A percentile compares a stretch with the other conserved stretches of the same genome.
Evolutionary conservation across 345 rosid genomes (phyloP).

Genomic region (Linum tenue): DNA sequence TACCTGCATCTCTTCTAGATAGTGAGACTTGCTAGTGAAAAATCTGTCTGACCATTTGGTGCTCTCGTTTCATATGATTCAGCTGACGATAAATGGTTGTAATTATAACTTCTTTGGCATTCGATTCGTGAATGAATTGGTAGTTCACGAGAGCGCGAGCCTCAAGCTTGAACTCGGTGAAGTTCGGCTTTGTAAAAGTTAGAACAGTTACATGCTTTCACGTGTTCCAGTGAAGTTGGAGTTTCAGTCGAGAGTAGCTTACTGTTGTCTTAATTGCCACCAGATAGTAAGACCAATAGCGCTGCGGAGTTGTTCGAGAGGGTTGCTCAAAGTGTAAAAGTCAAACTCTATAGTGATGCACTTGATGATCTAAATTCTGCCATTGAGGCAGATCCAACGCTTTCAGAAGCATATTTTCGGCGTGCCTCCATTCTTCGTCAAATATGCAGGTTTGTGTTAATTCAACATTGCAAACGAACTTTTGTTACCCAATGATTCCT

Average conservation of each 20-base stretch:
- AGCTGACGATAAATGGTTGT: too few relatives aligned
- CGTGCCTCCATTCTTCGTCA: conserved; percentile 80
- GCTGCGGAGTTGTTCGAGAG: conserved; percentile 66
- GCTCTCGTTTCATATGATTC: too few relatives aligned
- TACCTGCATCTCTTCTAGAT: too few relatives aligned
- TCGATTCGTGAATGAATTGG: too few relatives aligned
- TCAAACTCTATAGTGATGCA: conserved; percentile 76
- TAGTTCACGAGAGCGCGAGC: too few relatives aligned
- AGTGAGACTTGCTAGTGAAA: too few relatives aligned
- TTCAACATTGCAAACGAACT: neutral
- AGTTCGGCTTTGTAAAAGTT: too few relatives aligned
- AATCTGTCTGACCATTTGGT: too few relatives aligned
- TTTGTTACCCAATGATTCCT: neutral
- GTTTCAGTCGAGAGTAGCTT: neutral
- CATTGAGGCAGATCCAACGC: conserved; percentile 77
- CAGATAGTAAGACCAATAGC: conserved; percentile 57
- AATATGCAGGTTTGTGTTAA: conserved; percentile 61
- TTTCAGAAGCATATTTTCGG: conserved; percentile 74
- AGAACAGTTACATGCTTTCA: too few relatives aligned
- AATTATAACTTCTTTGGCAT: too few relatives aligned
- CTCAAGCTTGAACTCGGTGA: too few relatives aligned
- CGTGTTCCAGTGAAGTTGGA: too few relatives aligned
- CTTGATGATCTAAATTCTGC: conserved; percentile 89
- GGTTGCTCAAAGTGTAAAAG: conserved; percentile 69
- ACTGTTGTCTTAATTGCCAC: neutral